These are phyloP conservation scores for Vanilla planifolia DNA, from an alignment of 106 monocot species.

Conservation along the genomic window DNA sequence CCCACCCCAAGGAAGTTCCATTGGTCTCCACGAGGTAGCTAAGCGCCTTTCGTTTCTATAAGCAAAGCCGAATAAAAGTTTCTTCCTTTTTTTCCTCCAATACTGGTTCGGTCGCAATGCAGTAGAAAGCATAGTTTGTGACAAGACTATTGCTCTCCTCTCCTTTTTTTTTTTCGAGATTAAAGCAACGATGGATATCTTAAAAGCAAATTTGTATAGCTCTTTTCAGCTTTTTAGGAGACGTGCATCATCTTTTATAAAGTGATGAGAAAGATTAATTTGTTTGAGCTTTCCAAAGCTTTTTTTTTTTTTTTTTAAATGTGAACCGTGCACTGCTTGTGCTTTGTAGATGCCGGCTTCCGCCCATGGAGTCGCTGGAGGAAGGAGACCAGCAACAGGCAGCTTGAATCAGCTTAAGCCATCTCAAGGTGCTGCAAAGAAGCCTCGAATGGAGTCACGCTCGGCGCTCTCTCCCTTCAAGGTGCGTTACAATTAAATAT, in stretches of 20 bases:
- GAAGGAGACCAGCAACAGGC: constrained; percentile 2
- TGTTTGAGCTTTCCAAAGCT: background rate
- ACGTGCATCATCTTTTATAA: constrained; percentile 8
- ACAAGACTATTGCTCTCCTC: background rate
- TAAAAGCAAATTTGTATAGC: background rate
- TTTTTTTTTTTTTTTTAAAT: constrained; percentile 12
- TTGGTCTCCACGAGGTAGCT: constrained; percentile 2
- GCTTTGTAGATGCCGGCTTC: constrained; percentile 24
- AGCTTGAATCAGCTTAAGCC: constrained; percentile 12
- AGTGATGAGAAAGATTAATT: background rate
- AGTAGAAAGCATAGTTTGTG: too few species aligned
- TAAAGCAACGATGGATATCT: background rate
- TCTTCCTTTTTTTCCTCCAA: too few species aligned
- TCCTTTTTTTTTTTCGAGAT: background rate
- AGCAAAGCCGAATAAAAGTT: too few species aligned
- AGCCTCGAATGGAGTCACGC: constrained; percentile 36
- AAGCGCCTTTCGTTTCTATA: too few species aligned
- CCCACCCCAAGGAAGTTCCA: background rate
- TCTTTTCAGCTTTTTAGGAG: constrained; percentile 12
- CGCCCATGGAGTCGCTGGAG: constrained; percentile 21
- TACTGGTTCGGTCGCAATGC: too few species aligned
- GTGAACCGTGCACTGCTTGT: too few species aligned
- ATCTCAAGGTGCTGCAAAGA: constrained; percentile 22
- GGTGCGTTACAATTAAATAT: constrained; percentile 18
- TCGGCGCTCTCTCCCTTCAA: constrained; percentile 54